Base-by-base conservation (phyloP, 805 yeast species). In the Blastobotrys peoriensis region DNA sequence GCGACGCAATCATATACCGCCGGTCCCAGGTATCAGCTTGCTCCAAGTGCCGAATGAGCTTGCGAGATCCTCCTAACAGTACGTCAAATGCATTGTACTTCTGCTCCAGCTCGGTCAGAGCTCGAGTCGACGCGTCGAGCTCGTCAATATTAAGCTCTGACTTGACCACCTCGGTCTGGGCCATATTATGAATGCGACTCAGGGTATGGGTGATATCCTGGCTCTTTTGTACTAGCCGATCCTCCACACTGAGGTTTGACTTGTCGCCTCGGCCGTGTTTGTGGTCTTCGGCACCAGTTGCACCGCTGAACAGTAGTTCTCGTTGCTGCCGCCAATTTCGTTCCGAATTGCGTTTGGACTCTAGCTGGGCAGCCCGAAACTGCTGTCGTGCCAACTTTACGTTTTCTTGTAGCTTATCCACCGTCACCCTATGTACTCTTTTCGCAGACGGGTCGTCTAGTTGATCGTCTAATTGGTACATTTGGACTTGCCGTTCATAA, bases 21-120 rank as follows among this genome's bases (percentile, higher is more conserved):
- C 70, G 50, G 43, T 68, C 73, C 62, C 62, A 53, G 21, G 53
- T 48, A 41, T 68, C 73, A 10, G 73, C 70, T 48, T 63, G 61
- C 45, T 67, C 70, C 23, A 68, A 55, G 9, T 64, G 56, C 22
- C 55, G 46, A 17, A 68, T 65, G 36, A 69, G 59, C 34, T 55
- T 50, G 33, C 55, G 52, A 10, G 70, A 64, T 5, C 69, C 65
- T 20, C 56, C 59, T 18, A 68, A 54, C 21, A 66, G 49, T 23
- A 60, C 47, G 41, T 68, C 70, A 33, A 67, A 64, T 5, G 63
- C 64, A 0, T 63, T 43, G 49, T 69, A 69, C 45, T 58, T 63
- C 22, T 57, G 52, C 25, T 60, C 60, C 20, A 69, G 58, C 35
- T 57, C 59, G 20, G 47, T 45, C 27, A 68, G 55, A 9, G 61